Evolutionary conservation across 2,329 filamentous ascomycete genomes (phyloP).

Genomic region (Exophiala phaeomuriformis): DNA sequence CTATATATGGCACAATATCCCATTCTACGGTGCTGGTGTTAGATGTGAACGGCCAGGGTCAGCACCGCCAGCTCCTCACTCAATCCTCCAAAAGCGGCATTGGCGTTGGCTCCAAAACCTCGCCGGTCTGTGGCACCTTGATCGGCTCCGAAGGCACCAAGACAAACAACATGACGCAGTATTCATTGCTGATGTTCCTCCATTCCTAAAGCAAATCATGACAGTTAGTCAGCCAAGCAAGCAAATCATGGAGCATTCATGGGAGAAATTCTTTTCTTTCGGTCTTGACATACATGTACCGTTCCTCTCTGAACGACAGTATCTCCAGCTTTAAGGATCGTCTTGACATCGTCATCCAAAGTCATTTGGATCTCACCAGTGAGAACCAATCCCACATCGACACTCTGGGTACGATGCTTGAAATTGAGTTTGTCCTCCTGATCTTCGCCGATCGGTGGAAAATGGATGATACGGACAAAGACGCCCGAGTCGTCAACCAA

Average conservation of each 20-base stretch:
- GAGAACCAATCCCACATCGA: not conserved
- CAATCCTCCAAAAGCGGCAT: not conserved
- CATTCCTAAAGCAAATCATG: not conserved
- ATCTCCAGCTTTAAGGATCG: constrained; percentile 43
- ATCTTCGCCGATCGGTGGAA: not conserved
- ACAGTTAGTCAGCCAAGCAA: too few species aligned
- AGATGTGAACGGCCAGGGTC: not conserved
- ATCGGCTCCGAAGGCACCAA: constrained; percentile 12
- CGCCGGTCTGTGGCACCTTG: constrained; percentile 5
- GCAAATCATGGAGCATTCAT: not conserved
- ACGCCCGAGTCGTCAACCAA: not conserved
- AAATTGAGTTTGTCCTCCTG: not conserved
- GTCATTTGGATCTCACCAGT: not conserved
- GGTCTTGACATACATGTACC: constrained; percentile 9
- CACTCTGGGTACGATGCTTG: constrained; percentile 29
- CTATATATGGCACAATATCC: not conserved
- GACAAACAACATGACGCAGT: constrained; percentile 13
- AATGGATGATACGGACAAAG: not conserved
- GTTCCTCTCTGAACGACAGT: constrained; percentile 4
- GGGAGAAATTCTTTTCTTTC: not conserved
- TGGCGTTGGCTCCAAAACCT: constrained; percentile 5
- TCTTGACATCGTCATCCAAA: constrained; percentile 34
- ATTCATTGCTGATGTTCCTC: constrained; percentile 1
- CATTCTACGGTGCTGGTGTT: not conserved
- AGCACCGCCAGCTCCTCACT: not conserved